Evolutionary conservation across 164 flowering plant species (phyloP), one percentile per base, ranked within the genome.

Genomic region (Magnolia officinalis): DNA sequence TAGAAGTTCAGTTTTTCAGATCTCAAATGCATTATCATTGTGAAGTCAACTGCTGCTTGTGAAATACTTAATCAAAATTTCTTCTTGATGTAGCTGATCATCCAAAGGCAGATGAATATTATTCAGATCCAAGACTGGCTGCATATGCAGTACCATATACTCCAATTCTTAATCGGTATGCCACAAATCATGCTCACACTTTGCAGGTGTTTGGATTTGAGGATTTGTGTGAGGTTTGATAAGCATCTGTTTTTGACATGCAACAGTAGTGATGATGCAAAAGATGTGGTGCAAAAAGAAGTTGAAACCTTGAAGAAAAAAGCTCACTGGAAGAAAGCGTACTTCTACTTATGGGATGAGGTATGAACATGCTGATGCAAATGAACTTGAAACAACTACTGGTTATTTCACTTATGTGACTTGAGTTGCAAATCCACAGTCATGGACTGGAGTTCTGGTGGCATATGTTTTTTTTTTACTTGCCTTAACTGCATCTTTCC

Each of bases 271-370:
- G 88, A 86, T 84, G 84, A 85, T 68, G 81, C 85, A 24, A 87
- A 89, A 82, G 89, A 89, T 78, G 85, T 82, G 84, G 72, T 90
- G 89, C 87, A 79, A 81, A 90, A 85, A 79, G 95, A 96, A 83
- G 75, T 96, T 76, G 96, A 90, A 81, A 88, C 87, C 70, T 85
- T 96, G 86, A 91, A 86, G 86, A 85, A 88, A 70, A 96, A 90
- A 77, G 14, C 77, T 75, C 98, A 96, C 73, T 96, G 99, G 98
- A 89, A 85, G 77, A 96, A 96, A 82, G 95, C 99, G 73, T 96
- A 96, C 76, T 96, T 96, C 79, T 96, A 96, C 81, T 78, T 96
- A 85, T 96, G 99, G 99, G 99, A 96, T 83, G 99, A 96, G 98
- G 99, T 96, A 85, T 77, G 51, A 29, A 52, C 71, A 70, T 50